phyloP scores from a whole-genome alignment of 106 monocot genomes.

The Acanthochlamys bracteata region DNA sequence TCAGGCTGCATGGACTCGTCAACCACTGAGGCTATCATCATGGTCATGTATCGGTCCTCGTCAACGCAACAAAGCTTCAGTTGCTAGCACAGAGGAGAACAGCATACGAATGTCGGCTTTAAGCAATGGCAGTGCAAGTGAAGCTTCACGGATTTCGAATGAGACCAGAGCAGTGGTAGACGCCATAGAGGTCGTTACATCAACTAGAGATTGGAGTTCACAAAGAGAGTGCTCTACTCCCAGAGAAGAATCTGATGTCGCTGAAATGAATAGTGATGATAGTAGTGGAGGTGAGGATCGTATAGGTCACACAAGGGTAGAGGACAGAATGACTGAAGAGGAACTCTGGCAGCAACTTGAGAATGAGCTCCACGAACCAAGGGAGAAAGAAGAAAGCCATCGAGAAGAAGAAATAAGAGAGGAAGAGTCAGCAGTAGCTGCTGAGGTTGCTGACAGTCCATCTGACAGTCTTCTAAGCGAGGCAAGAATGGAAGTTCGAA shows the following conservation, averaged over 20 bases:
- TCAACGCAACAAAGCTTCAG: slow-evolving; percentile 30
- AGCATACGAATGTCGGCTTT: background rate
- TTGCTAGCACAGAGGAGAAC: slow-evolving; percentile 22
- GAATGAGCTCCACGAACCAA: slow-evolving; percentile 53
- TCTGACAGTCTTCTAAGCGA: slow-evolving; percentile 28
- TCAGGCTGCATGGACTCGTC: slow-evolving; percentile 86
- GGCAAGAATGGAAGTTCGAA: slow-evolving; percentile 35
- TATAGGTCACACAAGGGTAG: slow-evolving; percentile 28
- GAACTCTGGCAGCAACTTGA: slow-evolving; percentile 97
- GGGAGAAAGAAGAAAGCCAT: slow-evolving; percentile 27
- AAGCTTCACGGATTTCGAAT: slow-evolving; percentile 13
- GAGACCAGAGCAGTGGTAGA: slow-evolving; percentile 5
- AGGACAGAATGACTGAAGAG: slow-evolving; percentile 66
- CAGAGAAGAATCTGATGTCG: slow-evolving; percentile 10
- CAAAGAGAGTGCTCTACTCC: slow-evolving; percentile 19
- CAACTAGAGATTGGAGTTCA: slow-evolving; percentile 35
- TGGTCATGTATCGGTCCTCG: slow-evolving; percentile 98
- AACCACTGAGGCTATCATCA: slow-evolving; percentile 60
- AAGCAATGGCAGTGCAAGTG: slow-evolving; percentile 11
- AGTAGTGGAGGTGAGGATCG: slow-evolving; percentile 46
- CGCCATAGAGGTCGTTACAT: slow-evolving; percentile 30
- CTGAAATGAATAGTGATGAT: slow-evolving; percentile 25
- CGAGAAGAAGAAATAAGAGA: slow-evolving; percentile 53
- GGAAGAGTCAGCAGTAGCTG: slow-evolving; percentile 47
- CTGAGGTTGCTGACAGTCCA: slow-evolving; percentile 28